Evolutionary conservation across 2,329 filamentous ascomycete genomes (phyloP).

Genomic region (Fusarium sp.): DNA sequence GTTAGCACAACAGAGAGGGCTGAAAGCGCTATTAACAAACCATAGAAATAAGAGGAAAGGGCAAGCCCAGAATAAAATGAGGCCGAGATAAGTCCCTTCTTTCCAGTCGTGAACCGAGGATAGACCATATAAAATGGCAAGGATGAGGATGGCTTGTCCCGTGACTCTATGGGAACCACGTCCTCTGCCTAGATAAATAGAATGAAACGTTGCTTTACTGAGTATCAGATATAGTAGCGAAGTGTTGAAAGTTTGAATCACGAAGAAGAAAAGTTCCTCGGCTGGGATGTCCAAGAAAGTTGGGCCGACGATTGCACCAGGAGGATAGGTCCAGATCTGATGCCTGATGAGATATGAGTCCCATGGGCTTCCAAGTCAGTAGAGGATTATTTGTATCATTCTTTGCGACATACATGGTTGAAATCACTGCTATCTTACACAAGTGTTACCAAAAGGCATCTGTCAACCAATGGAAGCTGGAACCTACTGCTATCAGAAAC

Average conservation of each 20-base stretch:
- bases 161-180: conserved; percentile 47
- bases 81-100: conserved; percentile 73
- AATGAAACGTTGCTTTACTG: conserved; percentile 71
- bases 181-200: conserved; percentile 55
- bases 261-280: conserved; percentile 83
- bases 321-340: conserved; percentile 78
- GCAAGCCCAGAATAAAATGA: conserved; percentile 77
- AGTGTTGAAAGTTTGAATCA: conserved; percentile 81
- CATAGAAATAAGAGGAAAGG: conserved; percentile 70
- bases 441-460: neutral
- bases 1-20: neutral
- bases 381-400: fast-evolving
- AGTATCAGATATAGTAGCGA: conserved; percentile 75
- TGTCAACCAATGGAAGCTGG: fast-evolving
- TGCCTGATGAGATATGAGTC: conserved; percentile 79
- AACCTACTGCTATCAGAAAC: conserved; percentile 34
- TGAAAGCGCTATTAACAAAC: neutral
- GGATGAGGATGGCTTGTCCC: conserved; percentile 64
- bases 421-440: conserved; percentile 63
- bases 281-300: conserved; percentile 74
- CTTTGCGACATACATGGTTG: conserved; percentile 63
- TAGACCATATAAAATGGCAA: conserved; percentile 58
- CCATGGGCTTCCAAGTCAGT: conserved; percentile 65
- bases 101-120: conserved; percentile 59
- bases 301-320: conserved; percentile 71